A percentile compares a stretch with the other conserved stretches of the same genome.
These are phyloP conservation scores for Penicillium canariense DNA, from an alignment of 495 filamentous ascomycete genomes.

Conservation along the genomic window DNA sequence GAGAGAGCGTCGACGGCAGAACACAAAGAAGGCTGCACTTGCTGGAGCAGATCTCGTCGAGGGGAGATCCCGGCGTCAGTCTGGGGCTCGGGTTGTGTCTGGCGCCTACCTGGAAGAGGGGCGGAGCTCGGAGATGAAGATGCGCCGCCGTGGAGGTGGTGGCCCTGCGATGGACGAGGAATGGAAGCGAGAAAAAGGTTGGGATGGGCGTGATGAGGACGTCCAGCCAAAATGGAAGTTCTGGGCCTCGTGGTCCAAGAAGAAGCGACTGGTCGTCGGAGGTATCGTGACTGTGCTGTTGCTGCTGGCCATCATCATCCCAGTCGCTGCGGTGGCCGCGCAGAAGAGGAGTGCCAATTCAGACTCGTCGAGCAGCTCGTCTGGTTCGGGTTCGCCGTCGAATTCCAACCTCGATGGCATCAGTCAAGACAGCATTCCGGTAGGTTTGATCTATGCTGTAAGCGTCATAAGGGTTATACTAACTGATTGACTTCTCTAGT, in stretches of 20 bases:
- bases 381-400: conserved; percentile 36
- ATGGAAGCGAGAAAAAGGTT: conserved; percentile 32
- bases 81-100: conserved; percentile 61
- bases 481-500: conserved; percentile 14
- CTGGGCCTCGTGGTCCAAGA: conserved; percentile 32
- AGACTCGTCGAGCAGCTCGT: conserved; percentile 20
- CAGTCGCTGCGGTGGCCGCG: conserved; percentile 67
- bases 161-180: conserved; percentile 29
- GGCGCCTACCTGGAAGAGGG: conserved; percentile 70
- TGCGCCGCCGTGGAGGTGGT: conserved; percentile 41
- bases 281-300: conserved; percentile 48
- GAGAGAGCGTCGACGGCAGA: conserved; percentile 35
- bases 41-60: conserved; percentile 27
- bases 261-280: conserved; percentile 37
- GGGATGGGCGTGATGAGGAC: conserved; percentile 32
- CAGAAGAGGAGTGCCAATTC: conserved; percentile 55
- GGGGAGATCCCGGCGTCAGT: conserved; percentile 38
- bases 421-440: conserved; percentile 61
- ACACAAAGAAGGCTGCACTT: conserved; percentile 30
- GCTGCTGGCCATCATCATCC: conserved; percentile 69
- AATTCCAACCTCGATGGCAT: conserved; percentile 60
- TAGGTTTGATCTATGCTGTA: conserved; percentile 11
- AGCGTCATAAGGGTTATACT: too few species aligned
- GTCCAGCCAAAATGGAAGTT: conserved; percentile 33
- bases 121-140: conserved; percentile 33